Evolutionary conservation across 129 eudicot species (phyloP), one percentile per base, ranked within the genome.

Genomic region (Flaveria brownii): DNA sequence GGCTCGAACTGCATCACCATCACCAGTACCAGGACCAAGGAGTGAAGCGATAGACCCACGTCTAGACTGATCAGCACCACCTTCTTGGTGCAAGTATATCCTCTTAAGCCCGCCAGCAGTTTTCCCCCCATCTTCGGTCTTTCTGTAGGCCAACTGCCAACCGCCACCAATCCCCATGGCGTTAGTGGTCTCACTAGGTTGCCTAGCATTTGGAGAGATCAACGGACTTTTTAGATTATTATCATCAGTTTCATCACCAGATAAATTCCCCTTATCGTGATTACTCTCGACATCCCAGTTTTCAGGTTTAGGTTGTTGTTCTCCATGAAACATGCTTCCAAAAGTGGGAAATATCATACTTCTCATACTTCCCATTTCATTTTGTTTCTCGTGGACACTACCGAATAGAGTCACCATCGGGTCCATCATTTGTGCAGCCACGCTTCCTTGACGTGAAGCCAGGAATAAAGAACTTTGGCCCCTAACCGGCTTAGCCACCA

Each of bases 141-240:
- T 72, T 51, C 80, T 85, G 56, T 84, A 94, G 4, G 98, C 98
- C 52, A 94, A 74, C 81, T 91, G 98, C 98, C 98, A 94, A 47
- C 98, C 98, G 36, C 96, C 97, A 45, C 98, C 98, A 23, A 93
- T 93, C 33, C 96, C 97, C 88, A 85, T 79, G 22, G 91, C 83
- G 39, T 54, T 84, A 59, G 76, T 82, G 54, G 82, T 79, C 33
- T 92, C 97, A 52, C 85, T 72, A 25, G 81, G 72, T 39, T 82
- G 88, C 72, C 74, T 73, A 61, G 79, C 75, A 45, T n/a, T 75
- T 45, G 82, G 91, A 1, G 93, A 92, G 22, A 92, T 83, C 62
- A 88, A 72, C 18, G 96, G 96, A 68, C 92, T 90, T 56, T 68
- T 75, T 2, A 86, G 20, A 50, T 87, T 83, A 71, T 73, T 66